A percentile compares a stretch with the other conserved stretches of the same genome.
Evolutionary conservation across 176 grass and related monocot species (phyloP).

Genomic region (Olyra latifolia): DNA sequence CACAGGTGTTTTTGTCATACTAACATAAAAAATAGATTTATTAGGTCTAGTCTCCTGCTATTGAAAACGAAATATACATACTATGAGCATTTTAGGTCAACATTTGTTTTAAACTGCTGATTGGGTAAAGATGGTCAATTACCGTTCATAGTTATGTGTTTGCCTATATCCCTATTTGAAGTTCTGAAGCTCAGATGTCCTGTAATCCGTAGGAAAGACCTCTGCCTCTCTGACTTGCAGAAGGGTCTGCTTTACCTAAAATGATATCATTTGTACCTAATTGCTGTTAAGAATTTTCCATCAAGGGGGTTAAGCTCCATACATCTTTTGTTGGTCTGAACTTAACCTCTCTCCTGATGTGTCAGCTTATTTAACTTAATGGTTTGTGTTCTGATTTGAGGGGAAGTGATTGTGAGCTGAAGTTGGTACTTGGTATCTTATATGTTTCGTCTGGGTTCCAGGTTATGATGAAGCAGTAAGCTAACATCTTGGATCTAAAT

Average conservation of each 20-base stretch:
- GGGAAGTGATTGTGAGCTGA: background rate
- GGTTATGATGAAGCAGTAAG: background rate
- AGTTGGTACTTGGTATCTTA: background rate
- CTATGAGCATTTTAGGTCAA: background rate
- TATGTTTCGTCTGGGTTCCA: background rate
- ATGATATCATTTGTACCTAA: background rate
- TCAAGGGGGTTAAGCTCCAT: background rate
- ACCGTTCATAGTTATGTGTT: background rate
- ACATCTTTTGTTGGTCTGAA: constrained; percentile 18
- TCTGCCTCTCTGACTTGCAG: background rate
- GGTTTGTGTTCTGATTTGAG: background rate
- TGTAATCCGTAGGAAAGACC: background rate
- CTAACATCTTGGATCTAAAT: background rate
- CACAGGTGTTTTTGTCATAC: background rate
- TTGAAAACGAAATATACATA: background rate
- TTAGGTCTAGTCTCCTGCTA: background rate
- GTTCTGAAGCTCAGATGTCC: background rate
- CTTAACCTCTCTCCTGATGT: constrained; percentile 3
- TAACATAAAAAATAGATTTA: background rate
- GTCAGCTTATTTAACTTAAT: background rate
- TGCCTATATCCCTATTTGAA: background rate
- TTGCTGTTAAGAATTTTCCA: background rate
- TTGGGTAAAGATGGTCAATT: background rate
- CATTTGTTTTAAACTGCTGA: background rate
- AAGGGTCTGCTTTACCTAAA: background rate